Conservation (phyloP, 345 rosid species). For the Brassica juncea region DNA sequence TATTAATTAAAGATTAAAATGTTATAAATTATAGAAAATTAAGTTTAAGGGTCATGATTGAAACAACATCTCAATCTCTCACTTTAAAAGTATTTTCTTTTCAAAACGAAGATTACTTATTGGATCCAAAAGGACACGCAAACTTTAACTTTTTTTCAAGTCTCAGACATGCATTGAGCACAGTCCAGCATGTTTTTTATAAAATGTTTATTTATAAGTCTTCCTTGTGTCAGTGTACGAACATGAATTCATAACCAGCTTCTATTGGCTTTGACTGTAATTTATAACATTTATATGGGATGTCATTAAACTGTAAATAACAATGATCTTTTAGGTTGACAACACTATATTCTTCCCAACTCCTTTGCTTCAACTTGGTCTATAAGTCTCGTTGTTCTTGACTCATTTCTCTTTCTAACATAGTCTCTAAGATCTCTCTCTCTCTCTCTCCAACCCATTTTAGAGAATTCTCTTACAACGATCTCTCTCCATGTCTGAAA, state of each 20-base stretch:
- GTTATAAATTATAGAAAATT: no score
- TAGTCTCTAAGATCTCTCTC: neutral
- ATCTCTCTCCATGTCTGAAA: slow-evolving; percentile 1
- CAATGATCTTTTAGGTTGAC: no score
- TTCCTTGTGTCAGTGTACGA: no score
- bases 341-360: neutral
- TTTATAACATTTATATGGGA: neutral
- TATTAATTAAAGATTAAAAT: no score
- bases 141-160: no score
- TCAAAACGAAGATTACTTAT: no score
- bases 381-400: neutral
- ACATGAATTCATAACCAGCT: neutral
- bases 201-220: neutral
- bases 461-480: neutral
- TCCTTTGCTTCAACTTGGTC: slow-evolving; percentile 3
- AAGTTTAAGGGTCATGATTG: no score
- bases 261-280: neutral
- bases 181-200: neutral
- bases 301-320: neutral
- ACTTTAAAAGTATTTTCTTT: no score
- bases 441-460: neutral
- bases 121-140: no score
- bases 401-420: no score
- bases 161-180: neutral
- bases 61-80: no score